Evolutionary conservation across 305 asterid genomes (phyloP), one percentile per base, ranked within the genome.

Genomic region (Fraxinus dipetala): DNA sequence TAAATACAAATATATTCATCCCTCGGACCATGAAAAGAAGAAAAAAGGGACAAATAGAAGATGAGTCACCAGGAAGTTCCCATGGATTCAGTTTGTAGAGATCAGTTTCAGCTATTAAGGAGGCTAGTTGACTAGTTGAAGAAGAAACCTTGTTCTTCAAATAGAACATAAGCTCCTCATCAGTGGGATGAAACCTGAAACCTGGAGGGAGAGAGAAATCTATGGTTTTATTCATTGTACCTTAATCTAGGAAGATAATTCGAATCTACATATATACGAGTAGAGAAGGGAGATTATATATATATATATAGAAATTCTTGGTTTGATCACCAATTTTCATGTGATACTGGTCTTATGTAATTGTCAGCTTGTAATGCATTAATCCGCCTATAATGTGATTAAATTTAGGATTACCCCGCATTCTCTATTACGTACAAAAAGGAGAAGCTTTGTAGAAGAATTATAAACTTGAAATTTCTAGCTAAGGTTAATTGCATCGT

Each of bases 101-200:
- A 59, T 78, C 75, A 22, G 63, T 65, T 38, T 78, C 75, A 35
- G 83, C 78, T 70, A 80, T 80, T 6, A 65, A 61, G 11, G 82
- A 79, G 35, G 65, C 79, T 14, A 3, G 36, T 0, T 26, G 63
- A 30, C 40, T 59, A 1, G 65, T 14, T 6, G 78, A 36, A 74
- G 54, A 74, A n/a, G 78, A 74, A 22, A 74, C 16, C n/a, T 74
- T 74, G 54, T 36, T 74, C 56, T 74, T 74, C 78, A 36, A 54
- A 28, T 77, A 77, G 56, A 24, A 30, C 26, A 77, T 77, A 22
- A 77, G 77, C 67, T 79, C 82, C 40, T 79, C 82, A 35, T 43
- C 82, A 9, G 78, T 79, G 40, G 82, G 82, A 24, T 67, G 82
- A 45, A 79, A 79, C 67, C 78, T 69, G 77, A 79, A 79, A 6